phyloP scores from a whole-genome alignment of 257 asterid species.

The Solanum chiquidenum region DNA sequence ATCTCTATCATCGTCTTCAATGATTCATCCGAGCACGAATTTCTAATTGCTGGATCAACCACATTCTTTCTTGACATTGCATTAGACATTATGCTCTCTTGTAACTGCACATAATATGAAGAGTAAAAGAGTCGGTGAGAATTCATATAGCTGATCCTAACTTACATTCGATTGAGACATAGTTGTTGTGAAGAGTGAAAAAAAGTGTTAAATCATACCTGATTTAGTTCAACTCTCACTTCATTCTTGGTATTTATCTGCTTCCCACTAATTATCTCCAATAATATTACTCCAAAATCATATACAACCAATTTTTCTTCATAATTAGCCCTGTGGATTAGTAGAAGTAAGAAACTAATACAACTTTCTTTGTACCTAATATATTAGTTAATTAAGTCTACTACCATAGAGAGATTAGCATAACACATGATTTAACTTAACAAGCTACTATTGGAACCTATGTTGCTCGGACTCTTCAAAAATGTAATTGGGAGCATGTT shows the following conservation, averaged over 20 bases:
- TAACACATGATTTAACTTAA: not conserved
- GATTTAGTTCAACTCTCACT: constrained; percentile 32
- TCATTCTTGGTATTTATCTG: constrained; percentile 38
- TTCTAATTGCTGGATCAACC: constrained; percentile 40
- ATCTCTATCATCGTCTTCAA: constrained; percentile 54
- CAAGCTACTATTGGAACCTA: not conserved
- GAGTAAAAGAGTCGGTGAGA: not conserved
- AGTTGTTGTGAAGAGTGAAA: not conserved
- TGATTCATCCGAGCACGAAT: constrained; percentile 53
- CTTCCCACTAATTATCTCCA: constrained; percentile 64
- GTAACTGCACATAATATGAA: constrained; percentile 30
- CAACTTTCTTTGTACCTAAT: not conserved
- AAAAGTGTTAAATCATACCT: constrained; percentile 27
- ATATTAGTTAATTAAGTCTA: not conserved
- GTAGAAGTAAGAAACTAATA: not conserved
- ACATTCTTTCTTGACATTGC: constrained; percentile 39
- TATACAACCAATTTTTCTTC: constrained; percentile 57
- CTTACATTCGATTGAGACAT: not conserved
- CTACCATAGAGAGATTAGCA: not conserved
- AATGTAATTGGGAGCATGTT: too few species aligned
- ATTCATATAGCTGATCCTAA: not conserved
- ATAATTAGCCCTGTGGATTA: constrained; percentile 36
- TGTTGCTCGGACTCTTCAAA: too few species aligned
- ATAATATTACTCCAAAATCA: constrained; percentile 70
- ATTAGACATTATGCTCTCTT: constrained; percentile 32